Evolutionary conservation across 345 rosid genomes (phyloP).

Genomic region (rapeseed (Brassica napus)): Da-Ae NC_063437.1:1255501-1256000

Average conservation of each 20-base stretch:
- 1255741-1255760: not conserved
- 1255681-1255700: conserved; percentile 60
- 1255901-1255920: conserved; percentile 37
- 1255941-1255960: conserved; percentile 37
- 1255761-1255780: no score
- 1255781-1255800: no score
- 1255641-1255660: conserved; percentile 36
- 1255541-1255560: conserved; percentile 48
- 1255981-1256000: not conserved
- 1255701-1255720: conserved; percentile 42
- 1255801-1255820: no score
- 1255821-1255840: not conserved
- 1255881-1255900: conserved; percentile 17
- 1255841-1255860: conserved; percentile 36
- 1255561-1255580: conserved; percentile 70
- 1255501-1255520: conserved; percentile 11
- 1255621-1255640: conserved; percentile 62
- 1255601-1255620: conserved; percentile 44
- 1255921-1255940: conserved; percentile 46
- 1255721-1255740: not conserved
- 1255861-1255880: conserved; percentile 24
- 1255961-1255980: conserved; percentile 26
- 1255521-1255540: conserved; percentile 12
- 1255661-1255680: conserved; percentile 68
- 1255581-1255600: conserved; percentile 69